Evolutionary conservation across 306 rosid genomes (phyloP).

Genomic region (Lathyrus tuberosus): DNA sequence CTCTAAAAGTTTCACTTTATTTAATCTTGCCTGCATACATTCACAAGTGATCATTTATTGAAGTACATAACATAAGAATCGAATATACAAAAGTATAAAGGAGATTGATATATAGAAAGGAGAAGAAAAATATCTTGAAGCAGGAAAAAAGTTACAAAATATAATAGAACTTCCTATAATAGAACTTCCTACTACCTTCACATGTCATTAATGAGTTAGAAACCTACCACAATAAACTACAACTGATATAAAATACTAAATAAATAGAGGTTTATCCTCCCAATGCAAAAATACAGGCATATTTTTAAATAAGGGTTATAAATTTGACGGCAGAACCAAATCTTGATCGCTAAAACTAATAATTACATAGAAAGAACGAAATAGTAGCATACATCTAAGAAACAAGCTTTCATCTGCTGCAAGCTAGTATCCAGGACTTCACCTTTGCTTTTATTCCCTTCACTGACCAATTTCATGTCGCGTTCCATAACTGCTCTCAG

Average conservation of each 20-base stretch:
- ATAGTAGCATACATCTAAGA: conserved; percentile 75
- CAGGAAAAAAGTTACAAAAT: conserved; percentile 7
- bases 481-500: conserved; percentile 93
- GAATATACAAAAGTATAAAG: conserved; percentile 11
- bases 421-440: conserved; percentile 80
- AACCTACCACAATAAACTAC: conserved; percentile 16
- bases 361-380: conserved; percentile 29
- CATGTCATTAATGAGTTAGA: conserved; percentile 13
- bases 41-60: conserved; percentile 34
- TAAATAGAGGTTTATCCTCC: conserved; percentile 18
- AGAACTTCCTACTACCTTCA: conserved; percentile 18
- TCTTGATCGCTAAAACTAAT: conserved; percentile 24
- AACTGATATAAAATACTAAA: conserved; percentile 23
- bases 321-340: conserved; percentile 22
- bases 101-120: conserved; percentile 18
- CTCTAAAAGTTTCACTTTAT: conserved; percentile 84
- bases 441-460: conserved; percentile 76
- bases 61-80: conserved; percentile 12
- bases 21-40: conserved; percentile 76
- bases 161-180: too few relatives aligned
- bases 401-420: conserved; percentile 93
- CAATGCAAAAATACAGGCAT: conserved; percentile 7
- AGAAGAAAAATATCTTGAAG: conserved; percentile 21
- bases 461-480: conserved; percentile 88
- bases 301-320: conserved; percentile 6